Base-by-base conservation (phyloP, 352 stramenopile genomes). In the Aphanomyces astaci region DNA sequence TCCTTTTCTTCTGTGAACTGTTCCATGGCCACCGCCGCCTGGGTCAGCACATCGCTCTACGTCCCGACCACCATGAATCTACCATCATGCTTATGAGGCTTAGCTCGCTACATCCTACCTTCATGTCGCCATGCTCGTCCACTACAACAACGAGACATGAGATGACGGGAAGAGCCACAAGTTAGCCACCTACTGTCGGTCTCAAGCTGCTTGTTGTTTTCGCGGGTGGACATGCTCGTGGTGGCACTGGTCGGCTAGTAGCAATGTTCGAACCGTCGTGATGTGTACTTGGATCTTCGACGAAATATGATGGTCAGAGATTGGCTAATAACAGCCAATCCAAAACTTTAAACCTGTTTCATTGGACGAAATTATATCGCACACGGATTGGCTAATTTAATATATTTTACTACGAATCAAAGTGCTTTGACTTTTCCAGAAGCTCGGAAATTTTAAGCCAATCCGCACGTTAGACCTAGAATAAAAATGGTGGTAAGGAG, bases 81-180 rank as follows among this genome's bases (percentile, higher is more conserved):
- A n/a, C n/a, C n/a, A n/a, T n/a, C n/a, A n/a, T n/a, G n/a, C n/a
- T n/a, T n/a, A n/a, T n/a, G n/a, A n/a, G n/a, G n/a, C n/a, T n/a
- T n/a, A n/a, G n/a, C n/a, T n/a, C 30, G 53, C 11, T 28, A 39
- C 52, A 51, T 4, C 40, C 27, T 24, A 85, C 79, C 77, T 92
- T 92, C 81, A 90, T 89, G 56, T 92, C 80, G 9, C 82, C 82
- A 64, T 92, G 84, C 63, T 92, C 84, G 72, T 92, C 84, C 84
- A 92, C 84, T 92, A 72, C 39, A 54, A 53, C 32, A 3, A 28
- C 13, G 11, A 27, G 25, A 7, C 9, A 65, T 51, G 40, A 65
- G 31, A 40, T 19, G 25, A 36, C 2, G 4, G 24, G 15, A 15
- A 13, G 10, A n/a, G 22, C 10, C 10, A 49, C n/a, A 13, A 15